These are phyloP conservation scores for Chrysoporthe austroafricana DNA, from an alignment of 2,329 filamentous ascomycete species.

Conservation along the genomic window DNA sequence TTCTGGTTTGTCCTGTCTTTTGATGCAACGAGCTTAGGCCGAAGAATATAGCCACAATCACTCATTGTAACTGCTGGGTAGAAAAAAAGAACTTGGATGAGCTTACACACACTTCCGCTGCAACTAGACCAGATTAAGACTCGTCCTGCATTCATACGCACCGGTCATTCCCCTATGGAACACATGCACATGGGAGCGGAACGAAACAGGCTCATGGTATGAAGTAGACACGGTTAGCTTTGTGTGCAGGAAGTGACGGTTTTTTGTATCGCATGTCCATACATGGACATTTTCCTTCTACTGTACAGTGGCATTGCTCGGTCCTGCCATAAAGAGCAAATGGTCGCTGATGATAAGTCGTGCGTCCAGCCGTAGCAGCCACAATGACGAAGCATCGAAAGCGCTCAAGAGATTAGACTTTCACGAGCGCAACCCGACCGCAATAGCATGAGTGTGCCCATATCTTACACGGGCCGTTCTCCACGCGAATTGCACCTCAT, in stretches of 20 bases:
- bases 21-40: not conserved
- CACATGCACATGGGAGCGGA: not conserved
- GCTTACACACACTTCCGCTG: not conserved
- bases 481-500: not conserved
- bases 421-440: not conserved
- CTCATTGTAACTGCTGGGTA: not conserved
- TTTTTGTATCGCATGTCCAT: slow-evolving; percentile 1
- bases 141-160: not conserved
- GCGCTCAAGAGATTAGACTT: not conserved
- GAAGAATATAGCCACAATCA: not conserved
- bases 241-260: not conserved
- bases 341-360: not conserved
- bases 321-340: not conserved
- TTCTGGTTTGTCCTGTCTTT: not conserved
- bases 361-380: not conserved
- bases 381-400: not conserved
- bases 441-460: not conserved
- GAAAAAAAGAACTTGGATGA: not conserved
- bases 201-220: not conserved
- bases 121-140: not conserved
- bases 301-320: slow-evolving; percentile 2
- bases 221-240: not conserved
- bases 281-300: not conserved
- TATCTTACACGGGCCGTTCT: not conserved
- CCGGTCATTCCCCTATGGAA: not conserved